Percentiles rank a stretch among this genome's conserved stretches.
Conservation (phyloP, 176 grass and related monocot species). For the Avena eriantha region DNA sequence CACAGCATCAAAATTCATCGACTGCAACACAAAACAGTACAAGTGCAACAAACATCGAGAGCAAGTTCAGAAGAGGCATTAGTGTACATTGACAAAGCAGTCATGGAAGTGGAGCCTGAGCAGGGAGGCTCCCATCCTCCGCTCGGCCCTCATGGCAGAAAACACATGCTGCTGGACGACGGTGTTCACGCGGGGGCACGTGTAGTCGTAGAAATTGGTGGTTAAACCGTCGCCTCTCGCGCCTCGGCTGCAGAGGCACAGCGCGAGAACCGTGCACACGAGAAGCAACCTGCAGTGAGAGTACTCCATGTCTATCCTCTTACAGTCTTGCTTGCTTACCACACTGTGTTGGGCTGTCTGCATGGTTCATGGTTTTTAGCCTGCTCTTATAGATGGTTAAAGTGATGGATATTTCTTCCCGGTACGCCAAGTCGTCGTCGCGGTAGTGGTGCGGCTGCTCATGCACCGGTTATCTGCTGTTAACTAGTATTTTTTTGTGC, state of each 20-base stretch:
- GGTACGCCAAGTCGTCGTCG: constrained; percentile 2
- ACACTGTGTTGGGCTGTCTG: constrained; percentile 28
- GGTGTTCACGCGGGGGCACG: constrained; percentile 56
- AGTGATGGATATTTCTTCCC: background rate
- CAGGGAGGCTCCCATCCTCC: constrained; percentile 75
- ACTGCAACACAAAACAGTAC: background rate
- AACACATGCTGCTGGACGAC: constrained; percentile 56
- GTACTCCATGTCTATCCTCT: constrained; percentile 39
- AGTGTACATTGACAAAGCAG: constrained; percentile 78
- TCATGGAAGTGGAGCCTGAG: constrained; percentile 92
- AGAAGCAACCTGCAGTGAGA: constrained; percentile 39
- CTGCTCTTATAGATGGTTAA: constrained; percentile 39
- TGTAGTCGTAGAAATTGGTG: constrained; percentile 43
- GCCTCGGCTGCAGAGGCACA: constrained; percentile 39
- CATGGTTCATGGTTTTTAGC: constrained; percentile 26
- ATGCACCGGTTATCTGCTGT: constrained; percentile 1
- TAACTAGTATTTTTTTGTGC: background rate
- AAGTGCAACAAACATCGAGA: background rate
- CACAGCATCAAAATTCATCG: background rate
- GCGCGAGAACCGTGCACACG: constrained; percentile 36
- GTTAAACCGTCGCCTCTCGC: constrained; percentile 52
- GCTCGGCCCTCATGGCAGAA: constrained; percentile 56
- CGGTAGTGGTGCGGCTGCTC: constrained; percentile 39
- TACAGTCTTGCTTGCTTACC: background rate
- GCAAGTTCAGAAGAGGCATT: background rate